phyloP scores from a whole-genome alignment of 345 rosid genomes.

The Lepidium didymum region DNA sequence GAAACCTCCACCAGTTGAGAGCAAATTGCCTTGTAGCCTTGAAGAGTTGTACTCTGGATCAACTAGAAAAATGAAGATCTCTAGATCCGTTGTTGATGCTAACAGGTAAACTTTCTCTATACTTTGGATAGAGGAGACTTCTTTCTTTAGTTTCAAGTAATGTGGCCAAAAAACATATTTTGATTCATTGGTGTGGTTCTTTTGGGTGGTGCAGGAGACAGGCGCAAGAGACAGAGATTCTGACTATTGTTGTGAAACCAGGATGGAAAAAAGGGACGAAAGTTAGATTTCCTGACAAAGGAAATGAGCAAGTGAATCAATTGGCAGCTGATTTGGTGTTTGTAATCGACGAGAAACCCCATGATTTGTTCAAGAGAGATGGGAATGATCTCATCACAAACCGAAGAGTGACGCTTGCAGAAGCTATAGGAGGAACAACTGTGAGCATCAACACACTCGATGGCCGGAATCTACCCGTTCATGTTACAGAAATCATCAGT shows the following conservation, averaged over 20 bases:
- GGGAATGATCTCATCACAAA: slow-evolving; percentile 67
- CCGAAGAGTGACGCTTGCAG: slow-evolving; percentile 56
- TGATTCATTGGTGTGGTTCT: neutral
- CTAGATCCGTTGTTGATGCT: slow-evolving; percentile 68
- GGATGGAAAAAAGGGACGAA: slow-evolving; percentile 99
- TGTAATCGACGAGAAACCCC: slow-evolving; percentile 79
- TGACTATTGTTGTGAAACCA: slow-evolving; percentile 84
- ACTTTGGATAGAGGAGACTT: neutral
- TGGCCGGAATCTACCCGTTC: slow-evolving; percentile 51
- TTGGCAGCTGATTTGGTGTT: slow-evolving; percentile 91
- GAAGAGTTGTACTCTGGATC: slow-evolving; percentile 85
- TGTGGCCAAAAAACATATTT: neutral
- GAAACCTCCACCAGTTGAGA: slow-evolving; percentile 91
- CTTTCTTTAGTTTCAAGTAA: neutral
- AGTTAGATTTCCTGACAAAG: slow-evolving; percentile 87
- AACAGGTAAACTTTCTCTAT: slow-evolving; percentile 42
- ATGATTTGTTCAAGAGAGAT: slow-evolving; percentile 61
- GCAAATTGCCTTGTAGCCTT: slow-evolving; percentile 85
- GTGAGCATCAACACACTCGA: slow-evolving; percentile 56
- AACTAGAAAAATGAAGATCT: slow-evolving; percentile 96
- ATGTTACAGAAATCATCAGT: slow-evolving; percentile 60
- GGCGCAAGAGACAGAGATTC: slow-evolving; percentile 70
- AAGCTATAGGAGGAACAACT: slow-evolving; percentile 86
- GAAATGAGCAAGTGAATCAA: slow-evolving; percentile 82
- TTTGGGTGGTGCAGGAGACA: slow-evolving; percentile 42